phyloP scores from a whole-genome alignment of 495 filamentous ascomycete genomes.

The Penicillium riverlandense region DNA sequence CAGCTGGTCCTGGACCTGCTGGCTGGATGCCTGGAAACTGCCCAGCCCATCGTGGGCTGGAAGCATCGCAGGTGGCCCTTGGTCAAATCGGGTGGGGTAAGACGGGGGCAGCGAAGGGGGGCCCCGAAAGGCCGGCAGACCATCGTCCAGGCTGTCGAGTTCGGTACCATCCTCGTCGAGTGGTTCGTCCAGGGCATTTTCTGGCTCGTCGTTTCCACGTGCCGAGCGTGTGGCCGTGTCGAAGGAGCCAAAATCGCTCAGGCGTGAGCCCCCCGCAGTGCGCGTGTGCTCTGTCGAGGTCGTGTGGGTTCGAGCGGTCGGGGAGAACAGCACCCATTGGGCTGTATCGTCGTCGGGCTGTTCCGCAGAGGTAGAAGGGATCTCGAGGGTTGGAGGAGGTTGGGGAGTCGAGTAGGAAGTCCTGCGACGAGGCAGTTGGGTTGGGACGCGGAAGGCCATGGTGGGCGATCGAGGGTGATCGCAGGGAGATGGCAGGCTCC shows the following conservation, averaged over 20 bases:
- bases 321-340: slow-evolving; percentile 96
- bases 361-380: slow-evolving; percentile 28
- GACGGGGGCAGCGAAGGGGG: slow-evolving; percentile 50
- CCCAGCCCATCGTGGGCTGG: slow-evolving; percentile 90
- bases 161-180: slow-evolving; percentile 62
- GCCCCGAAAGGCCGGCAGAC: slow-evolving; percentile 77
- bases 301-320: slow-evolving; percentile 60
- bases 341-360: slow-evolving; percentile 58
- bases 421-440: slow-evolving; percentile 54
- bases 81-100: slow-evolving; percentile 38
- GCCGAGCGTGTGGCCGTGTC: slow-evolving; percentile 51
- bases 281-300: slow-evolving; percentile 65
- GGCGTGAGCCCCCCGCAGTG: slow-evolving; percentile 65
- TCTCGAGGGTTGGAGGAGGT: slow-evolving; percentile 27
- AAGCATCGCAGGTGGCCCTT: slow-evolving; percentile 56
- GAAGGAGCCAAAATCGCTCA: slow-evolving; percentile 83
- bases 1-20: slow-evolving; percentile 64
- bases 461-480: slow-evolving; percentile 3
- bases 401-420: slow-evolving; percentile 45
- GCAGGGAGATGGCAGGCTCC: neutral
- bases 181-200: slow-evolving; percentile 43
- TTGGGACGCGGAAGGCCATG: slow-evolving; percentile 85
- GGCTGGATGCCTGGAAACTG: slow-evolving; percentile 57
- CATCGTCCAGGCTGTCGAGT: slow-evolving; percentile 85
- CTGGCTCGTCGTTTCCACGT: slow-evolving; percentile 38